Evolutionary conservation across 163 green algal species (phyloP).

Genomic region (Chloromonas sp.): DNA sequence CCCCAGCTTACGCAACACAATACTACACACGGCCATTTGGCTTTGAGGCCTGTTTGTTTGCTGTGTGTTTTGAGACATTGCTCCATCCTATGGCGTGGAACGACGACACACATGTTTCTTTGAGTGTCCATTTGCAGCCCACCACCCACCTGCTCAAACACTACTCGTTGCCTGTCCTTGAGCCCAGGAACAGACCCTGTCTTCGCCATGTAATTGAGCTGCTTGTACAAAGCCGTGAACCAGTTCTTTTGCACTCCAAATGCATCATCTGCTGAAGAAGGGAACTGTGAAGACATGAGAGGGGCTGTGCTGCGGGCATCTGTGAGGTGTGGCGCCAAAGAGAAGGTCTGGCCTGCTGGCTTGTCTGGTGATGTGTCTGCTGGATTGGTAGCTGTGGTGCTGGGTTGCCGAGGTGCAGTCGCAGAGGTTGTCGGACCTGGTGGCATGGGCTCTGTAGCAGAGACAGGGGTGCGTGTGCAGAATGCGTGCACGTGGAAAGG

Average conservation of each 20-base stretch:
- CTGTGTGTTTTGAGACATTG: too few species aligned
- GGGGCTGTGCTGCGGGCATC: slow-evolving; percentile 1
- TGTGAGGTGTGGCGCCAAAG: neutral
- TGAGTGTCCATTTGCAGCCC: too few species aligned
- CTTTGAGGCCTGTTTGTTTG: too few species aligned
- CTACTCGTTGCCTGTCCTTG: slow-evolving; percentile 16
- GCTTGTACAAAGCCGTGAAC: slow-evolving; percentile 39
- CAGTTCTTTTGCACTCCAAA: slow-evolving; percentile 34
- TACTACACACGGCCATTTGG: too few species aligned
- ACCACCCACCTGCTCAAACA: slow-evolving; percentile 11
- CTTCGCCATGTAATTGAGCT: slow-evolving; percentile 31
- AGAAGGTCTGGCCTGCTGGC: neutral
- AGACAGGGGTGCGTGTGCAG: neutral
- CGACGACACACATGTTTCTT: too few species aligned
- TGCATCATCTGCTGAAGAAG: slow-evolving; percentile 16
- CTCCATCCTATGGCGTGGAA: too few species aligned
- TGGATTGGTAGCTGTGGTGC: neutral
- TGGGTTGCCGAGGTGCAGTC: neutral
- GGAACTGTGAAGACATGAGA: slow-evolving; percentile 12
- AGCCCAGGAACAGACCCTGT: slow-evolving; percentile 22
- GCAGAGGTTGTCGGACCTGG: neutral
- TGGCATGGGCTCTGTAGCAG: neutral
- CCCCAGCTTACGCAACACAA: too few species aligned
- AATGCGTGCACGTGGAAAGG: too few species aligned
- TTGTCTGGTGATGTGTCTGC: neutral